Conservation (phyloP, 1,284 basidiomycete genomes). For the Tetrapyrgos nigripes region DNA sequence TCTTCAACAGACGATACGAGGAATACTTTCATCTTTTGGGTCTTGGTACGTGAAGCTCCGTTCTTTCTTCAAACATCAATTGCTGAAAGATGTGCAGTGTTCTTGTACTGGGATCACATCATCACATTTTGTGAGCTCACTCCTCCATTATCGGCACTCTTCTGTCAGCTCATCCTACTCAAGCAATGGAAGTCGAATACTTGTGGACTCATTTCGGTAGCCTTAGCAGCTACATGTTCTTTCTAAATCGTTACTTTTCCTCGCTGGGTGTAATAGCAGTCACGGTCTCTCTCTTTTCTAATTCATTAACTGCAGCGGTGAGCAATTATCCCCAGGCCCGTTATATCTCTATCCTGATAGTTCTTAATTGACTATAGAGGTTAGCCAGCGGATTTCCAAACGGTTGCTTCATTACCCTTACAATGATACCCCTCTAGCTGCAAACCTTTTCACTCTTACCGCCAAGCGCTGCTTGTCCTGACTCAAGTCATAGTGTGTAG, state of each 20-base stretch:
- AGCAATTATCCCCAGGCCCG: neutral
- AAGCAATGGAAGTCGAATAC: slow-evolving; percentile 10
- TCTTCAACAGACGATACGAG: slow-evolving; percentile 2
- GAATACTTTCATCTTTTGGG: slow-evolving; percentile 12
- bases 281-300: slow-evolving; percentile 8
- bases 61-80: neutral
- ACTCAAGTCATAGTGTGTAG: slow-evolving; percentile 12
- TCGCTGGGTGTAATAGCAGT: slow-evolving; percentile 6
- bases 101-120: slow-evolving; percentile 13
- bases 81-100: neutral
- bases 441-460: slow-evolving; percentile 10
- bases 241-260: slow-evolving; percentile 12
- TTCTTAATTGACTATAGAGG: slow-evolving; percentile 1
- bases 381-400: neutral
- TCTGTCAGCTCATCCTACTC: neutral
- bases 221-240: slow-evolving; percentile 6
- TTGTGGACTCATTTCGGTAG: slow-evolving; percentile 8
- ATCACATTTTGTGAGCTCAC: slow-evolving; percentile 4
- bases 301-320: slow-evolving; percentile 5
- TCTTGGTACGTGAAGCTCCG: slow-evolving; percentile 1
- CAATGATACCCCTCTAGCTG: neutral
- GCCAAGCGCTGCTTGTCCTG: slow-evolving; percentile 9
- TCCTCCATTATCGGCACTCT: neutral
- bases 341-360: neutral
- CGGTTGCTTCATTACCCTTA: neutral